phyloP scores from a whole-genome alignment of 2,329 filamentous ascomycete genomes.

The Aspergillus clavatus region DNA sequence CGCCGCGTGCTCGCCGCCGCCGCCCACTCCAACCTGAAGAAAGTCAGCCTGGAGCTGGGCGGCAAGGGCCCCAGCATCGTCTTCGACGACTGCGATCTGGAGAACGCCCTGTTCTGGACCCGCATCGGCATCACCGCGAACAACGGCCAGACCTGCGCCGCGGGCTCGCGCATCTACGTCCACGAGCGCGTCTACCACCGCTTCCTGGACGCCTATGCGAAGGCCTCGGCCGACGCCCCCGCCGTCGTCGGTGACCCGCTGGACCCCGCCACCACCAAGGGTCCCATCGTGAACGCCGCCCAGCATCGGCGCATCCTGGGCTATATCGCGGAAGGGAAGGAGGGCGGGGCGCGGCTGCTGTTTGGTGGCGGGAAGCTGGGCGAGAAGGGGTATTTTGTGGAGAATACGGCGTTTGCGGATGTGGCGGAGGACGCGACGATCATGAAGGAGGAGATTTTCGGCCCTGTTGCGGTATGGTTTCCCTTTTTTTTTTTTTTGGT shows the following conservation, averaged over 20 bases:
- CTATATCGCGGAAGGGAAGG: slow-evolving; percentile 21
- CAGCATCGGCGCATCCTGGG: slow-evolving; percentile 22
- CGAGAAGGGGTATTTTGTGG: slow-evolving; percentile 56
- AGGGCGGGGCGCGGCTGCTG: slow-evolving; percentile 17
- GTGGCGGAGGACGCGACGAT: slow-evolving; percentile 46
- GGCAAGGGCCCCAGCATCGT: slow-evolving; percentile 33
- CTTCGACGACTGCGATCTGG: slow-evolving; percentile 32
- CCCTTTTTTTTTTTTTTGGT: no score
- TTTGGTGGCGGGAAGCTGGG: slow-evolving; percentile 22
- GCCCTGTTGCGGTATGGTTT: slow-evolving; percentile 45
- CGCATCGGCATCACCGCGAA: slow-evolving; percentile 27
- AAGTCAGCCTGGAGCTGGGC: slow-evolving; percentile 32
- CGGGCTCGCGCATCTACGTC: slow-evolving; percentile 31
- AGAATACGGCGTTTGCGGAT: slow-evolving; percentile 54
- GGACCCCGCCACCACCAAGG: slow-evolving; percentile 19
- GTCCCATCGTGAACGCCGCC: slow-evolving; percentile 17
- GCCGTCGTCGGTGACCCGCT: slow-evolving; percentile 19
- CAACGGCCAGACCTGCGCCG: slow-evolving; percentile 31
- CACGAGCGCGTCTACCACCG: slow-evolving; percentile 29
- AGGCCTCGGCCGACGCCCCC: slow-evolving; percentile 50
- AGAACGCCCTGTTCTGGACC: slow-evolving; percentile 29
- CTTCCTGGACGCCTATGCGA: slow-evolving; percentile 33
- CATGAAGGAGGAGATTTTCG: slow-evolving; percentile 55
- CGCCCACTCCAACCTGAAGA: slow-evolving; percentile 30
- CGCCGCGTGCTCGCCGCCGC: slow-evolving; percentile 26